Evolutionary conservation across 2,329 filamentous ascomycete genomes (phyloP), one percentile per base, ranked within the genome.

Genomic region (Alternaria longipes): DNA sequence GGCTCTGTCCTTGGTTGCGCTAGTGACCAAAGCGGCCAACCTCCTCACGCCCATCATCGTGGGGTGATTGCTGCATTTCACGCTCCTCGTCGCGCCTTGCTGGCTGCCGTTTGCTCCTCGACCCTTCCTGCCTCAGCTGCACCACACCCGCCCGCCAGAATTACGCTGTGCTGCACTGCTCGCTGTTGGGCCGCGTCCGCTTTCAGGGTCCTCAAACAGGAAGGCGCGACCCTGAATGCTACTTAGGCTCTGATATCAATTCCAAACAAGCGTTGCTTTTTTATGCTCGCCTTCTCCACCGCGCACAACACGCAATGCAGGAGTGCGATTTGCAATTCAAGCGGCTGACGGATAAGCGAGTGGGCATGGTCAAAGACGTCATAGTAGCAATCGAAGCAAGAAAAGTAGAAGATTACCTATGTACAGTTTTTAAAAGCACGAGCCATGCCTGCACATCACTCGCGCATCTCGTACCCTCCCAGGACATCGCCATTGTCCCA

Each of bases 401-500:
- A 34, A 22, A 16, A 49, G 32, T 30, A 36, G 18, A 32, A 49
- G 46, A 34, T 32, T 49, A 16, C 30, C 46, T 36, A 36, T 32
- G 30, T 34, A 36, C 46, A 38, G 14, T 49, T 32, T 14, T 16
- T 8, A 18, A 41, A 20, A 20, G 18, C 38, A n/a, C 38, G 11
- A 50, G 30, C 32, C 30, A 49, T 22, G 9, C 9, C 32, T 36
- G 24, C 49, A 46, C 8, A 50, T 56, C 63, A 66, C 45, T 57
- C 49, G 46, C 60, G 58, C 60, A 56, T 63, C 42, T 72, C 68
- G 58, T 70, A 74, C 12, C 68, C 70, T 14, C 69, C 70, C 32
- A 74, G 36, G 38, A 67, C 67, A 38, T 77, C 68, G 18, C 55
- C 56, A 9, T 60, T 70, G 54, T 73, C 69, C 74, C 70, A 75